Evolutionary conservation across 140 eudicot species (phyloP), one percentile per base, ranked within the genome.

Genomic region (Stevia rebaudiana): DNA sequence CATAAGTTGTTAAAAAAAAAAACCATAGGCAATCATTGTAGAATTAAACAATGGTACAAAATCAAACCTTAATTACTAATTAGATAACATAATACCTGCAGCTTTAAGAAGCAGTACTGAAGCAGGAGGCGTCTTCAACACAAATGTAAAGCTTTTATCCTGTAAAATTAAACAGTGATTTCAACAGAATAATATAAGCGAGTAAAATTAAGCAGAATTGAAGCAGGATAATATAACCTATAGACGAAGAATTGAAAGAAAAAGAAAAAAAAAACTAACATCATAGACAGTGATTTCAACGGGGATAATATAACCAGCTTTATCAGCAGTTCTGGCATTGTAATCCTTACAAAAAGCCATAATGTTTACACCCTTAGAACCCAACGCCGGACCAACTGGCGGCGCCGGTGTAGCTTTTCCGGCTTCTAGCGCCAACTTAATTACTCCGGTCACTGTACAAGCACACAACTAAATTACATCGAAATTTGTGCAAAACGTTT

Each of bases 61-160:
- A 53, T 53, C 11, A 3, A 48, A 64, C 36, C 1, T 19, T 44
- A 24, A 68, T 37, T 64, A 19, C 28, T 44, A 24, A 68, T 37
- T 64, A 19, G 63, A 36, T 52, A 69, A n/a, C 24, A 76, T 22
- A 11, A 55, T 80, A 91, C 98, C 98, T 71, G 95, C 95, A 79
- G 98, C 96, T 74, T 91, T 91, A 48, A 87, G 89, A 48, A 91
- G 81, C 74, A 91, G 75, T 75, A 91, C 89, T 12, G 96, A 87
- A 58, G 98, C 98, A 68, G 98, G 98, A 39, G 98, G 98, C 11
- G 98, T 91, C 84, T 91, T 91, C 84, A 91, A 73, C 69, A 91
- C 76, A 63, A 91, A 91, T 37, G 98, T 87, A 78, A 91, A 84
- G 66, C 98, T 91, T 57, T 83, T 87, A 63, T 87, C 98, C 98